A percentile compares a stretch with the other conserved stretches of the same genome.
Evolutionary conservation across 768 basidiomycete genomes (phyloP).

Genomic region (Tylopilus balloui): DNA sequence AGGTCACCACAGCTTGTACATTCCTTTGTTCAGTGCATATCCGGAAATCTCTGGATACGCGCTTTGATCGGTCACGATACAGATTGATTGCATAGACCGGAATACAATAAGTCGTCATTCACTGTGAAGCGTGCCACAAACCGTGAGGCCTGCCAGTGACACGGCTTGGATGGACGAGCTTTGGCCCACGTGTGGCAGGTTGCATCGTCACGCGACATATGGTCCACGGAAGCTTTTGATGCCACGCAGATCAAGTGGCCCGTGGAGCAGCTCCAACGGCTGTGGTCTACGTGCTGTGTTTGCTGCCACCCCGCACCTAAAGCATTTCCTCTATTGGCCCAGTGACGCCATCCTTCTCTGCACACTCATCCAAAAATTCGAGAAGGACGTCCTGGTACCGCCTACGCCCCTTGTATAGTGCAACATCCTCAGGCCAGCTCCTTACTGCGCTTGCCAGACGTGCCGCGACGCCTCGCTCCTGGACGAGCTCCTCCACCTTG

Average conservation of each 20-base stretch:
- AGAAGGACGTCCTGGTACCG: conserved; percentile 25
- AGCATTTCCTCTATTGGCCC: conserved; percentile 13
- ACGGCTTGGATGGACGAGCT: not conserved
- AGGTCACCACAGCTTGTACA: conserved; percentile 12
- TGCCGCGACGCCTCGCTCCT: conserved; percentile 58
- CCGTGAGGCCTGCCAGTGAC: not conserved
- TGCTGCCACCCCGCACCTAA: not conserved
- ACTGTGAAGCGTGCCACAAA: not conserved
- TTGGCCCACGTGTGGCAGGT: conserved; percentile 4
- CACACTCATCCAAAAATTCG: conserved; percentile 23
- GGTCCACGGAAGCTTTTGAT: not conserved
- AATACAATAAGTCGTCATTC: conserved; percentile 6
- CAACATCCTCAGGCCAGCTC: conserved; percentile 67
- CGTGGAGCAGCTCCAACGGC: not conserved
- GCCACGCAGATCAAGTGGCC: not conserved
- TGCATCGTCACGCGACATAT: not conserved
- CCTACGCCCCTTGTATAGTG: conserved; percentile 24
- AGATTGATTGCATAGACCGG: not conserved
- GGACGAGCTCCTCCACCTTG: conserved; percentile 46
- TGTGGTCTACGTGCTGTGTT: not conserved
- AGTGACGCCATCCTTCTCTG: conserved; percentile 15
- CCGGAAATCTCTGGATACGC: conserved; percentile 3
- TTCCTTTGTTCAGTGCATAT: conserved; percentile 15
- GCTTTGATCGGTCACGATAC: conserved; percentile 18
- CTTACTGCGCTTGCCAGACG: conserved; percentile 61